These are phyloP conservation scores for Coniella lustricola DNA, from an alignment of 2,329 filamentous ascomycete species.

Conservation along the genomic window DNA sequence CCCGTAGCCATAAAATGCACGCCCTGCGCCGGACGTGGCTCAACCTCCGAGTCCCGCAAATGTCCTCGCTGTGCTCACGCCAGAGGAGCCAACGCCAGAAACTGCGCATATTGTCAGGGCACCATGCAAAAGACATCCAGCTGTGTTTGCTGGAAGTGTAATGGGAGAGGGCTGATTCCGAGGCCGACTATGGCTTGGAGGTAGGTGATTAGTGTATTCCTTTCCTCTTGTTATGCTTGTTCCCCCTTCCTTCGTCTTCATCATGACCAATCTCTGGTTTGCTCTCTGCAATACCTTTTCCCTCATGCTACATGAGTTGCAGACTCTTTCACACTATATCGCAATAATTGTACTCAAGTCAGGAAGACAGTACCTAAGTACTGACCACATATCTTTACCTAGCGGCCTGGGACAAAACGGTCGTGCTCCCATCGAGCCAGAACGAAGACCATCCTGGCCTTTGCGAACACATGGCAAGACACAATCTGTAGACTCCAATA, in stretches of 20 bases:
- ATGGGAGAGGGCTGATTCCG: conserved; percentile 3
- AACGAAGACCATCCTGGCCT: not conserved
- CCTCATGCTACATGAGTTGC: too few species aligned
- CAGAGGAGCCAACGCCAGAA: not conserved
- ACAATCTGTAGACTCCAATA: not conserved
- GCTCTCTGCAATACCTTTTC: too few species aligned
- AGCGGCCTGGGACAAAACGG: not conserved
- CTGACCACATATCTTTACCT: not conserved
- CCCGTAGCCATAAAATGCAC: not conserved
- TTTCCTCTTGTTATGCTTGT: too few species aligned
- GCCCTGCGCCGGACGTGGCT: not conserved
- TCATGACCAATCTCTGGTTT: too few species aligned
- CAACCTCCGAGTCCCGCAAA: not conserved
- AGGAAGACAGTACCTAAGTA: not conserved
- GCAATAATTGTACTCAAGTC: too few species aligned
- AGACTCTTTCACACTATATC: too few species aligned
- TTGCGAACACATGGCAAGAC: not conserved
- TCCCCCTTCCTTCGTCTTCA: too few species aligned
- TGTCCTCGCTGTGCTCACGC: conserved; percentile 3
- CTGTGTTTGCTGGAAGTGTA: conserved; percentile 6
- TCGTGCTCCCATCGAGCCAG: not conserved
- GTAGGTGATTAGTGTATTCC: too few species aligned
- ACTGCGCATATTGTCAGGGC: not conserved
- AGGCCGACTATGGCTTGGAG: conserved; percentile 2
- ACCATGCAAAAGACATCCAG: not conserved